These are phyloP conservation scores for Plantago ovata DNA, from an alignment of 257 asterid genomes.

Conservation along the genomic window DNA sequence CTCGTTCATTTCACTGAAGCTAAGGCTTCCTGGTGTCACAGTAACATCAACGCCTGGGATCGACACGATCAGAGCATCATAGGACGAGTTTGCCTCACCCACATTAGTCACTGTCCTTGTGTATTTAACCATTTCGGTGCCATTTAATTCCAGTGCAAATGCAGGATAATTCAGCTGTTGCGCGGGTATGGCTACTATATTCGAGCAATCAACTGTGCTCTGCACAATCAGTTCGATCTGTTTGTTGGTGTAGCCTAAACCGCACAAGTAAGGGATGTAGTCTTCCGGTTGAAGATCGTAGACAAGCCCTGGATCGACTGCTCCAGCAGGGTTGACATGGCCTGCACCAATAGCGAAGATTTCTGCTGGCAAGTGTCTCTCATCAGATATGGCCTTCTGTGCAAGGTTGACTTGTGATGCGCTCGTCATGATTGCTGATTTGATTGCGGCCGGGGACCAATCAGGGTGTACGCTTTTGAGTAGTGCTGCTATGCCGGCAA, in stretches of 20 bases:
- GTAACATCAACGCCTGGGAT: slow-evolving; percentile 16
- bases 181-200: slow-evolving; percentile 12
- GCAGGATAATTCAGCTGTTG: slow-evolving; percentile 39
- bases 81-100: slow-evolving; percentile 22
- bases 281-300: slow-evolving; percentile 21
- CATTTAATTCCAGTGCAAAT: slow-evolving; percentile 16
- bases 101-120: slow-evolving; percentile 37
- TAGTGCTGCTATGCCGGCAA: slow-evolving; percentile 40
- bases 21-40: slow-evolving; percentile 19
- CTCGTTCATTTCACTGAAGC: slow-evolving; percentile 21
- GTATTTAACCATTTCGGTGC: neutral
- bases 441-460: slow-evolving; percentile 48
- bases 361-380: slow-evolving; percentile 12
- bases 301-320: slow-evolving; percentile 29
- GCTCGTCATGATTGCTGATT: slow-evolving; percentile 36
- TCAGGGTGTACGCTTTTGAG: slow-evolving; percentile 37
- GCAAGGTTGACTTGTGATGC: slow-evolving; percentile 18
- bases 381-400: slow-evolving; percentile 11
- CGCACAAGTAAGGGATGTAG: slow-evolving; percentile 20
- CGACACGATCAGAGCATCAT: slow-evolving; percentile 5
- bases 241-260: slow-evolving; percentile 19
- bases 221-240: slow-evolving; percentile 14
- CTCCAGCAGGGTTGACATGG: slow-evolving; percentile 25
- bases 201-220: slow-evolving; percentile 7
- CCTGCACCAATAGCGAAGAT: slow-evolving; percentile 23